Evolutionary conservation across 768 basidiomycete species (phyloP), one percentile per base, ranked within the genome.

Genomic region (Kwoniella heveanensis): DNA sequence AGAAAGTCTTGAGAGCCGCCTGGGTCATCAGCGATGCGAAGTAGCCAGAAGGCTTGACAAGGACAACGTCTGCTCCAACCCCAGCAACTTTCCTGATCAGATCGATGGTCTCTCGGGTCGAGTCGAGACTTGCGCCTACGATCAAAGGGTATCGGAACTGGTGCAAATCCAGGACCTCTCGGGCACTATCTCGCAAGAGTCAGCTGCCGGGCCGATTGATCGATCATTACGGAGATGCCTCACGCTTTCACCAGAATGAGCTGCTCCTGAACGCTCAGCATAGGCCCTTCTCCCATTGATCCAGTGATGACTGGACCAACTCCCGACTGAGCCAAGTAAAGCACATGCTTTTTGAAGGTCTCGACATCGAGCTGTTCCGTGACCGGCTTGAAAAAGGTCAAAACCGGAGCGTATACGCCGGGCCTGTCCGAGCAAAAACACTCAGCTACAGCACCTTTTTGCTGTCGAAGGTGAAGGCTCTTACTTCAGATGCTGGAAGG

Each of bases 61-160:
- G 90, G 25, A 84, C 84, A 70, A 85, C 89, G 79, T 92, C 90
- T 1, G 92, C 91, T n/a, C 92, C 91, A n/a, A 88, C 88, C n/a
- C 81, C 83, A 12, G 89, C 90, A 17, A 90, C 90, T 76, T 90
- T 86, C 29, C 83, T 83, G 56, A 85, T 85, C 29, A 92, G 81
- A 60, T 87, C 83, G 46, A 92, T 81, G 24, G 90, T 90, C 79
- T 91, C 90, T 54, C 88, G 83, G 4, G 90, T 90, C 80, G 88
- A 90, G 32, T 86, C 86, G 15, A 86, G 86, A 2, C 90, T 90
- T 1, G 90, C 90, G n/a, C 91, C 92, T 56, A 85, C 87, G 68
- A 91, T 85, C 49, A 90, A 82, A 22, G 90, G 91, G 17, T 87
- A 76, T 25, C 83, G 48, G 17, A 89, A 80, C 1, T 85, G 86